Base-by-base conservation (phyloP, 1,139 yeast genomes). In the Saccharomyces pastorianus region DNA sequence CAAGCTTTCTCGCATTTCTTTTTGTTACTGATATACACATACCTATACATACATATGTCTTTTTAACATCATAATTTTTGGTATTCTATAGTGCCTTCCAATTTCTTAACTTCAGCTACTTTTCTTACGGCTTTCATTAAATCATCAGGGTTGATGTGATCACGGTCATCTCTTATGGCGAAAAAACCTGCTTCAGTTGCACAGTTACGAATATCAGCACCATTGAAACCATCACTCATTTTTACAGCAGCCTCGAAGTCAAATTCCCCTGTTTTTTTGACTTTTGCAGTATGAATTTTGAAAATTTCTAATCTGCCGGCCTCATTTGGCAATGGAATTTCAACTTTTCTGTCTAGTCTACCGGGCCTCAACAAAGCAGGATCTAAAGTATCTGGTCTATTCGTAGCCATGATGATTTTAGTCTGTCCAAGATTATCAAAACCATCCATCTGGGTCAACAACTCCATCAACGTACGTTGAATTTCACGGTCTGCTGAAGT, bases 341-440 rank as follows among this genome's bases (percentile, higher is more conserved):
- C 99, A 65, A 95, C 89, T 73, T 95, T 95, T 70, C 99, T 82
- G 73, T 95, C 99, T 69, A 95, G 82, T 76, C 99, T 85, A 63
- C 99, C 99, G 3, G 99, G 98, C 77, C 99, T 88, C 64, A 95
- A 79, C 64, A 95, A 78, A 2, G 99, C 99, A n/a, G 99, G 99
- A 72, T 95, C 99, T 61, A 95, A 79, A 9, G 99, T 93, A 71
- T 95, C 99, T 11, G 99, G 99, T 74, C 99, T 83, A 72, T 95
- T 95, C 27, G 99, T 95, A 41, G 99, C 99, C 99, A 95, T 95
- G 65, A 95, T 95, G 54, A 95, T 91, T 76, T 95, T 95, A 2
- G 99, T 95, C 73, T 90, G 96, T 42, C 99, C 99, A 66, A 95
- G 79, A 56, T 90, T 87, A 71, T 95, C 99, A 71, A 95, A 95